Evolutionary conservation across 2,329 filamentous ascomycete genomes (phyloP).

Genomic region (Colletotrichum cordylinicola): DNA sequence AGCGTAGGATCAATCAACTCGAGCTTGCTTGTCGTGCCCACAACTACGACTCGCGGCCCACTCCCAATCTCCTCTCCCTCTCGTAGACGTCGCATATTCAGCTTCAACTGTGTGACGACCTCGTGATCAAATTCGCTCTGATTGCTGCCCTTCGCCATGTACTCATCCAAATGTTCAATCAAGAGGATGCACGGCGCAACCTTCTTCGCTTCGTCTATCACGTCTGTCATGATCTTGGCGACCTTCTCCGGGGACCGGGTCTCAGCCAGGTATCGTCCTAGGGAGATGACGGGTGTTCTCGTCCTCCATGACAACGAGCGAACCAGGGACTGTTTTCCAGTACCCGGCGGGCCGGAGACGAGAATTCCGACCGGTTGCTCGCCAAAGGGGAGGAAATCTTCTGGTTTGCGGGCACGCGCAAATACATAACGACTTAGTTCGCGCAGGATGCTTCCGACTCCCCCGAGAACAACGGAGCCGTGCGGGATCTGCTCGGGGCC

Average conservation of each 20-base stretch:
- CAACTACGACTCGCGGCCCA: constrained; percentile 80
- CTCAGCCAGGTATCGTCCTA: constrained; percentile 41
- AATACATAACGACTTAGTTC: constrained; percentile 13
- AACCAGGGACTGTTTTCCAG: constrained; percentile 81
- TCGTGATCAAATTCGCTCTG: constrained; percentile 90
- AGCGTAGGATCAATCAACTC: constrained; percentile 85
- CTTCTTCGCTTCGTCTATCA: constrained; percentile 78
- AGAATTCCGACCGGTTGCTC: constrained; percentile 68
- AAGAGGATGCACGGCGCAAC: constrained; percentile 90
- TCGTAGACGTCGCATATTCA: constrained; percentile 84
- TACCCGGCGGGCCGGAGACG: constrained; percentile 80
- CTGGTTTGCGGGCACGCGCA: neutral
- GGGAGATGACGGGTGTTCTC: constrained; percentile 74
- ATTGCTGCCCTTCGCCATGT: constrained; percentile 85
- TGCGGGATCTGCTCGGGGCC: constrained; percentile 16
- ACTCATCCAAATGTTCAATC: constrained; percentile 85
- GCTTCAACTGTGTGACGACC: constrained; percentile 82
- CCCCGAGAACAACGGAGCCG: constrained; percentile 18
- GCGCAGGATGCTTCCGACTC: neutral
- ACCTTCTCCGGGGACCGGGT: constrained; percentile 36
- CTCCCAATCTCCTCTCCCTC: constrained; percentile 71
- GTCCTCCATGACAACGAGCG: constrained; percentile 75
- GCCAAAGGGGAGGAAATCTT: constrained; percentile 4
- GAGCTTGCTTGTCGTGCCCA: constrained; percentile 89
- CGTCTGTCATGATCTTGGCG: constrained; percentile 43